phyloP scores from a whole-genome alignment of 2,329 filamentous ascomycete genomes.

The Acarospora socialis region DNA sequence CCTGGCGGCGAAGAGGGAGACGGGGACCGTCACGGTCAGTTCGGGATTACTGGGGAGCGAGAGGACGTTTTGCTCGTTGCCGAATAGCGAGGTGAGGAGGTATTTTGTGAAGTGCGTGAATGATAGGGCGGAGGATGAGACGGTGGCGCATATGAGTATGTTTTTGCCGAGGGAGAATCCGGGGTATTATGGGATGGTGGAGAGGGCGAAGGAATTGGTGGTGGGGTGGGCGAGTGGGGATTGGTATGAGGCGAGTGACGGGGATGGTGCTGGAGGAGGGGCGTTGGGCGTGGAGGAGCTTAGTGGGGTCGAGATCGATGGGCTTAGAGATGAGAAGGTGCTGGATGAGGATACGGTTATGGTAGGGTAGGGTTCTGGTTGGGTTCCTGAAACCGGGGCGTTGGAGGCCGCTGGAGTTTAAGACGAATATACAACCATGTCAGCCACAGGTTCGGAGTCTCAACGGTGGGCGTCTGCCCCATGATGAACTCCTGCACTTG shows the following conservation, averaged over 20 bases:
- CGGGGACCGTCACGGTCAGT: slow-evolving; percentile 31
- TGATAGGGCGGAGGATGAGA: slow-evolving; percentile 64
- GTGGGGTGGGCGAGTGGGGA: slow-evolving; percentile 21
- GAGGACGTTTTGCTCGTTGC: slow-evolving; percentile 80
- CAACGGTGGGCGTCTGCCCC: no score
- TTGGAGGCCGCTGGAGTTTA: no score
- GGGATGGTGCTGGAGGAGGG: slow-evolving; percentile 10
- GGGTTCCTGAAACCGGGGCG: no score
- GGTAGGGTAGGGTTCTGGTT: no score
- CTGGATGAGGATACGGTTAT: no score
- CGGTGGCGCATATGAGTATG: slow-evolving; percentile 55
- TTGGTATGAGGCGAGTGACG: slow-evolving; percentile 15
- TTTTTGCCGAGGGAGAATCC: slow-evolving; percentile 31
- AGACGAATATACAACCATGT: no score
- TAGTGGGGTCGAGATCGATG: slow-evolving; percentile 12
- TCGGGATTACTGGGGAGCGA: slow-evolving; percentile 47
- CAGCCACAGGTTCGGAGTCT: no score
- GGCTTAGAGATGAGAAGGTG: slow-evolving; percentile 13
- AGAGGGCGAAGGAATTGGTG: slow-evolving; percentile 25
- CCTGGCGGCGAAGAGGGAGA: slow-evolving; percentile 40
- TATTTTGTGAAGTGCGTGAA: slow-evolving; percentile 49
- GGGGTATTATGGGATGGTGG: slow-evolving; percentile 27
- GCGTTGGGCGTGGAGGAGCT: slow-evolving; percentile 6
- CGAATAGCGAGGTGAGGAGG: slow-evolving; percentile 34
- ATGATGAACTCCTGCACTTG: no score